Conservation (phyloP, 2,329 filamentous ascomycete genomes). For the Microdochium bolleyi region DNA sequence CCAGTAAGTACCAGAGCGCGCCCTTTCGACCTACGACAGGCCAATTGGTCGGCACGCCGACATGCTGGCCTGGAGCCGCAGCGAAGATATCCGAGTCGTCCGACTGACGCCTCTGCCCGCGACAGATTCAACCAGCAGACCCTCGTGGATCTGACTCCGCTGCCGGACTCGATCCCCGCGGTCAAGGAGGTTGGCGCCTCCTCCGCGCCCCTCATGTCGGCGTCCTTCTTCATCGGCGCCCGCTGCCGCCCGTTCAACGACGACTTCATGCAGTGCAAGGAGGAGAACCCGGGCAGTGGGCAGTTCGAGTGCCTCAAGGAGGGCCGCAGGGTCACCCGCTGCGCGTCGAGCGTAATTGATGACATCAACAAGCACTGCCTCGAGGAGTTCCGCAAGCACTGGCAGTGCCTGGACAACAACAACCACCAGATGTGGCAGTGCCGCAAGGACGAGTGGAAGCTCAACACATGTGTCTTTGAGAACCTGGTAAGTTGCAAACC, state of each 20-base stretch:
- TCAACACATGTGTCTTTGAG: conserved; percentile 94
- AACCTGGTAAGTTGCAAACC: conserved; percentile 67
- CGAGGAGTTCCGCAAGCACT: conserved; percentile 84
- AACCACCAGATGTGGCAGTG: conserved; percentile 98
- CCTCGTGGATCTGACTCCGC: conserved; percentile 92
- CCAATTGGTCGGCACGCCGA: conserved; percentile 9
- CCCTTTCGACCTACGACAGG: neutral
- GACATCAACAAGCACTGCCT: conserved; percentile 96
- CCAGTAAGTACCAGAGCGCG: conserved; percentile 32
- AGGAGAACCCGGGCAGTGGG: conserved; percentile 79
- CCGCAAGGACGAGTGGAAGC: conserved; percentile 74
- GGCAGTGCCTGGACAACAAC: conserved; percentile 92
- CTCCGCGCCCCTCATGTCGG: conserved; percentile 85
- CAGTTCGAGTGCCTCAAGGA: conserved; percentile 95
- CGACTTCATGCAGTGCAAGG: conserved; percentile 99
- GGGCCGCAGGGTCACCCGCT: conserved; percentile 91
- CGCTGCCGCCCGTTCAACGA: conserved; percentile 95
- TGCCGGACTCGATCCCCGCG: conserved; percentile 84
- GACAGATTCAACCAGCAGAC: conserved; percentile 86
- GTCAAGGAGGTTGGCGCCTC: conserved; percentile 91
- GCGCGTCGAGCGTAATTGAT: conserved; percentile 91
- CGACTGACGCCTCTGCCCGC: conserved; percentile 14
- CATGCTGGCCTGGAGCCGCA: neutral
- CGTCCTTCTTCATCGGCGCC: conserved; percentile 93
- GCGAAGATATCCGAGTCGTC: neutral